These are phyloP conservation scores for Zymoseptoria pseudotritici DNA, from an alignment of 2,329 filamentous ascomycete genomes.

Conservation along the genomic window DNA sequence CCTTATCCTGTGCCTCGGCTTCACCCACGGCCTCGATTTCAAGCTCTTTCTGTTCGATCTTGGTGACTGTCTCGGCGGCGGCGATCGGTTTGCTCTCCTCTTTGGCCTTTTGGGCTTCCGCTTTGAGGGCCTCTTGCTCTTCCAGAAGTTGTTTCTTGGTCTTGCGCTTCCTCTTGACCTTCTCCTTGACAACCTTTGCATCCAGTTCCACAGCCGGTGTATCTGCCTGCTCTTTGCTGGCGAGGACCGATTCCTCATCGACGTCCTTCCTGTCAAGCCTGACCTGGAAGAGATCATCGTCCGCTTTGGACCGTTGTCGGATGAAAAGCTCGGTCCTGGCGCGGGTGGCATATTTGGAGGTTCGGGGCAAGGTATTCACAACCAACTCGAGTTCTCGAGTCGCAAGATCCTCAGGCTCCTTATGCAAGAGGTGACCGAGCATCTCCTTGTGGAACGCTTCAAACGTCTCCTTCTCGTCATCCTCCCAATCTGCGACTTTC, in stretches of 20 bases:
- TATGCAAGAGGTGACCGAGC: slow-evolving; percentile 44
- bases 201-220: slow-evolving; percentile 20
- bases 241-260: slow-evolving; percentile 12
- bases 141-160: slow-evolving; percentile 67
- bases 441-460: slow-evolving; percentile 40
- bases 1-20: slow-evolving; percentile 34
- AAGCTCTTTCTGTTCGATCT: slow-evolving; percentile 29
- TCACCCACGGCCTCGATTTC: slow-evolving; percentile 45
- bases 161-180: slow-evolving; percentile 55
- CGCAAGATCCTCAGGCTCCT: slow-evolving; percentile 62
- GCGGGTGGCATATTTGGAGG: slow-evolving; percentile 66
- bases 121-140: slow-evolving; percentile 55
- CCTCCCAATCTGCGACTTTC: slow-evolving; percentile 39
- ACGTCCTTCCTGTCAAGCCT: slow-evolving; percentile 47
- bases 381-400: slow-evolving; percentile 55
- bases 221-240: slow-evolving; percentile 16
- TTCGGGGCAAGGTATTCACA: slow-evolving; percentile 47
- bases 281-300: slow-evolving; percentile 69
- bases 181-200: slow-evolving; percentile 34
- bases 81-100: slow-evolving; percentile 20
- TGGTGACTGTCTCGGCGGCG: slow-evolving; percentile 30
- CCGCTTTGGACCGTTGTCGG: slow-evolving; percentile 75
- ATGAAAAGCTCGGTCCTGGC: slow-evolving; percentile 60
- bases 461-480: slow-evolving; percentile 41
- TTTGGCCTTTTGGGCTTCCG: slow-evolving; percentile 26